These are phyloP conservation scores for Gigaspora rosea DNA, from an alignment of 192 early-diverging fungal genomes.

Conservation along the genomic window DNA sequence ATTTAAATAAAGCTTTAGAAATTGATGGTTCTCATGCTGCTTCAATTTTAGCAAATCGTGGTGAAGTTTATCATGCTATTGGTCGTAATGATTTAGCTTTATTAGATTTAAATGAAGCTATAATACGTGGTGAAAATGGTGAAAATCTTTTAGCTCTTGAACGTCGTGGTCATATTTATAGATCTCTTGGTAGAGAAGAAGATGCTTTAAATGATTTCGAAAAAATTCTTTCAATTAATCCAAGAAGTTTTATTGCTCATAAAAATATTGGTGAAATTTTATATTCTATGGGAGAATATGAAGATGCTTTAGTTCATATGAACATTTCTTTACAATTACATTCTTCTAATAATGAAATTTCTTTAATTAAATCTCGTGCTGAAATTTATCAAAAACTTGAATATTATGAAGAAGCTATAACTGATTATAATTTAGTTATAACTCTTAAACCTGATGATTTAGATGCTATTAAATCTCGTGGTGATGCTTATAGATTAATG, in stretches of 20 bases:
- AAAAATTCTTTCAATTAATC: background rate
- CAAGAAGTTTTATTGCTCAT: background rate
- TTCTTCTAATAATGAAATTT: background rate
- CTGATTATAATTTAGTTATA: background rate
- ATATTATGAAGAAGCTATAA: background rate
- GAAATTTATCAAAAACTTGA: conserved; percentile 3
- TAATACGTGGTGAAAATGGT: background rate
- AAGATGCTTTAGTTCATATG: conserved; percentile 1
- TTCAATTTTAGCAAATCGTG: conserved; percentile 1
- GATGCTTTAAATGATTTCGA: conserved; percentile 26
- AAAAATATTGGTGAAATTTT: conserved; percentile 3
- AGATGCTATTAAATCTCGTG: background rate
- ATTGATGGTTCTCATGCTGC: background rate
- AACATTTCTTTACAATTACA: conserved; percentile 9
- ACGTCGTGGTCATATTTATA: background rate
- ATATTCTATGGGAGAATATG: background rate
- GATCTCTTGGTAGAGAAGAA: background rate
- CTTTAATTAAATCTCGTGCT: background rate
- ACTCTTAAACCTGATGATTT: background rate
- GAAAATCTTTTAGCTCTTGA: background rate
- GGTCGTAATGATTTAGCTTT: conserved; percentile 14
- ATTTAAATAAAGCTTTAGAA: no score
- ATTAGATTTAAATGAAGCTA: conserved; percentile 7
- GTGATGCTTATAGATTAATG: conserved; percentile 14
- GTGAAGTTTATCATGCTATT: conserved; percentile 9